Percentiles rank a stretch among this genome's conserved stretches.
These are phyloP conservation scores for Solanum raphanifolium DNA, from an alignment of 257 asterid genomes.

Conservation along the genomic window DNA sequence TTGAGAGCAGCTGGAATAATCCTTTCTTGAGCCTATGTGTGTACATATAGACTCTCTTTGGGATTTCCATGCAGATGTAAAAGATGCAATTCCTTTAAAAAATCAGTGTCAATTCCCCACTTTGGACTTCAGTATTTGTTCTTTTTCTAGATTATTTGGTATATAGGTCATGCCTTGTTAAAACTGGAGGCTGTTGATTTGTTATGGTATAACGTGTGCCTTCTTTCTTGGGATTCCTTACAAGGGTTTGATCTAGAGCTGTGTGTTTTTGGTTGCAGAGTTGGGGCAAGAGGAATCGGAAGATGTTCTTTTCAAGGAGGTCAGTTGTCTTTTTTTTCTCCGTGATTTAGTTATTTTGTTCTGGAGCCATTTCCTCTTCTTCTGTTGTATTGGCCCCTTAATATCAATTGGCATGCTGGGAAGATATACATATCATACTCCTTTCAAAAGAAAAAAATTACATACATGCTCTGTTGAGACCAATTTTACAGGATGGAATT, in stretches of 20 bases:
- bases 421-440: not conserved
- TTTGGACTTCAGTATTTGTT: not conserved
- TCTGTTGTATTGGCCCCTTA: not conserved
- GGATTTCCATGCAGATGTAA: not conserved
- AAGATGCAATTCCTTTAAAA: not conserved
- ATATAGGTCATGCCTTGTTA: not conserved
- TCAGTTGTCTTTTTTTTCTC: constrained; percentile 7
- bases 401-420: not conserved
- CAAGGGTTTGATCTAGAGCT: not conserved
- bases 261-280: constrained; percentile 48
- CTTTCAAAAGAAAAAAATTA: not conserved
- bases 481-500: not conserved
- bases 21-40: not conserved
- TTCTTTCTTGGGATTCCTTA: not conserved
- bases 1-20: not conserved
- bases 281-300: constrained; percentile 79
- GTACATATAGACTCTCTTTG: not conserved
- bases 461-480: not conserved
- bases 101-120: not conserved
- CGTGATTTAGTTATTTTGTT: not conserved
- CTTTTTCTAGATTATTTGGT: not conserved
- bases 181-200: not conserved
- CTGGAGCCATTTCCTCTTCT: not conserved
- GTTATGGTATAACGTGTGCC: not conserved
- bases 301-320: constrained; percentile 95